Evolutionary conservation across 2,329 filamentous ascomycete species (phyloP).

Genomic region (Fusarium tjaetaba): DNA sequence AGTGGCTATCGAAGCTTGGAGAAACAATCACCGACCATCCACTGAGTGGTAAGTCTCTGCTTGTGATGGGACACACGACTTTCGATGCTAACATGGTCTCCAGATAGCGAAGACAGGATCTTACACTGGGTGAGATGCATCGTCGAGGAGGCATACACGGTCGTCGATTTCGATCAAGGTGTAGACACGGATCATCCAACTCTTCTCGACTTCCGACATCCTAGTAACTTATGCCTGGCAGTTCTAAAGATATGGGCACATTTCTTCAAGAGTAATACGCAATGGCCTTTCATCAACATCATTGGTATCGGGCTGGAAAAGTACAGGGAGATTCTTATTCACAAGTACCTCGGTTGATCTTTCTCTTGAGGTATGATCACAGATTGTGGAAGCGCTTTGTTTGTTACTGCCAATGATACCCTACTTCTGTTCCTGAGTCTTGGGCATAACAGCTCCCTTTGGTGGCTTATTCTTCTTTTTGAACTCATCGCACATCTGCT

Average conservation of each 20-base stretch:
- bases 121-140: constrained; percentile 58
- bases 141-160: constrained; percentile 54
- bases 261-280: constrained; percentile 59
- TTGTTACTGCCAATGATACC: neutral
- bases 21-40: neutral
- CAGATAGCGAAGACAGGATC: constrained; percentile 56
- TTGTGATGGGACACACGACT: accelerated
- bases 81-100: neutral
- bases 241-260: constrained; percentile 58
- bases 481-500: constrained; percentile 77
- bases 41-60: neutral
- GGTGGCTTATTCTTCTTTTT: constrained; percentile 70
- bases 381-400: neutral
- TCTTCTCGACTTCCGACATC: neutral
- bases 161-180: constrained; percentile 50
- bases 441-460: constrained; percentile 58
- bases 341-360: neutral
- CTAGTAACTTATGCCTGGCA: constrained; percentile 37
- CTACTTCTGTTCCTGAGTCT: neutral
- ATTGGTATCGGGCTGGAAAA: constrained; percentile 53
- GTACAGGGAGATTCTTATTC: constrained; percentile 44
- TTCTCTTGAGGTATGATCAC: neutral
- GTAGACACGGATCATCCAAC: neutral
- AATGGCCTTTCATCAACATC: constrained; percentile 60
- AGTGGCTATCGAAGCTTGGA: constrained; percentile 47